Conservation (phyloP, 345 rosid species). For the Syzygium jambos region DNA sequence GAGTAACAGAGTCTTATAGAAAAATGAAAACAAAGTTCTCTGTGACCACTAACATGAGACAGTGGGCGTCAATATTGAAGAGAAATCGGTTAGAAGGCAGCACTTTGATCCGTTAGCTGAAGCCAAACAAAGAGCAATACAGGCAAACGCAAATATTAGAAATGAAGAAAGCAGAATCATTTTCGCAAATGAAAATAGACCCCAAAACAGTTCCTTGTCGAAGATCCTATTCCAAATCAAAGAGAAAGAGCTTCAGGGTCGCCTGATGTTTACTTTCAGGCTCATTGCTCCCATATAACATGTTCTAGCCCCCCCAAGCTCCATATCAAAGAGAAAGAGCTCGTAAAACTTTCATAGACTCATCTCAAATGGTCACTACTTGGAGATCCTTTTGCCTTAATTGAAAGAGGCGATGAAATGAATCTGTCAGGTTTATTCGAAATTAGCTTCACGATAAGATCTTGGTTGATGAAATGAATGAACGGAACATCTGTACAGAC, state of each 20-base stretch:
- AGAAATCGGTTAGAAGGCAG: no score
- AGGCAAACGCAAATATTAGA: not conserved
- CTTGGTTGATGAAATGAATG: not conserved
- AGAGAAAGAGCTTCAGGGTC: not conserved
- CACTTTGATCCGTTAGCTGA: no score
- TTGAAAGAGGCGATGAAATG: not conserved
- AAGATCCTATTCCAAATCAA: not conserved
- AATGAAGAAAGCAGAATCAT: not conserved
- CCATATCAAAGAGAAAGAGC: not conserved
- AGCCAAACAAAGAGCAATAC: not conserved
- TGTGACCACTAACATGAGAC: no score
- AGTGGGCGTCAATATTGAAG: no score
- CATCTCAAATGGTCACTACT: slow-evolving; percentile 9
- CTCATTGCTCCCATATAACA: not conserved
- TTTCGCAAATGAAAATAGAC: not conserved
- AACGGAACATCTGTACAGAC: not conserved
- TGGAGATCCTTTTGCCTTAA: slow-evolving; percentile 15
- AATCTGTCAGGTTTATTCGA: not conserved
- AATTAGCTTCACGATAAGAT: not conserved
- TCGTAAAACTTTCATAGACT: not conserved
- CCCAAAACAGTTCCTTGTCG: not conserved
- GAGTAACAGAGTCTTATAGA: no score
- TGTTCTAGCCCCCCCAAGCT: not conserved
- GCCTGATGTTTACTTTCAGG: not conserved
- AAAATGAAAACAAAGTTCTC: no score